phyloP scores from a whole-genome alignment of 2,329 filamentous ascomycete genomes.

The Paraconiothyrium brasiliense region DNA sequence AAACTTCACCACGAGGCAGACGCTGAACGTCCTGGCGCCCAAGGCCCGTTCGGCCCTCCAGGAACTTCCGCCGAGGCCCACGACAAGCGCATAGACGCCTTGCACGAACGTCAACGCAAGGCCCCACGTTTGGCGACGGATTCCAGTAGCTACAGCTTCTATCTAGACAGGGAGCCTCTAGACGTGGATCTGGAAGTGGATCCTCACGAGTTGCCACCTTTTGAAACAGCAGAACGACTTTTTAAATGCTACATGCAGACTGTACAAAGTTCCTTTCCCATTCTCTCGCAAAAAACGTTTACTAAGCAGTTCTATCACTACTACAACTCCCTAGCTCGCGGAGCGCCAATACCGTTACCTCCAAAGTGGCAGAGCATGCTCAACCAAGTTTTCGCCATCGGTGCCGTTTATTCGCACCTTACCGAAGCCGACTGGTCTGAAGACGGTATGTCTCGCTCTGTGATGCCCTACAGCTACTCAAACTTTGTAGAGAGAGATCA shows the following conservation, averaged over 20 bases:
- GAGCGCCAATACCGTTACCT: conserved; percentile 23
- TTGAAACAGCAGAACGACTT: conserved; percentile 35
- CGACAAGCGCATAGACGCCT: conserved; percentile 22
- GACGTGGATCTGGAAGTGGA: conserved; percentile 24
- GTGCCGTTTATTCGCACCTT: conserved; percentile 46
- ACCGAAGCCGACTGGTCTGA: conserved; percentile 34
- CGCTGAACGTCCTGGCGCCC: background rate
- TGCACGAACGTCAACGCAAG: conserved; percentile 20
- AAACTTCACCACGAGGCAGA: conserved; percentile 26
- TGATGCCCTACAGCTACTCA: background rate
- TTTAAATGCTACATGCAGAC: conserved; percentile 42
- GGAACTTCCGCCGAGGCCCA: conserved; percentile 25
- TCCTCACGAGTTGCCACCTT: conserved; percentile 38
- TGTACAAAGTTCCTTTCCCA: conserved; percentile 31
- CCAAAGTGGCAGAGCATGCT: conserved; percentile 49
- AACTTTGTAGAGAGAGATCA: conserved; percentile 35
- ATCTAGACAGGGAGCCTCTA: conserved; percentile 28
- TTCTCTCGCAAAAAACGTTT: conserved; percentile 45
- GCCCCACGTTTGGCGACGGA: conserved; percentile 20
- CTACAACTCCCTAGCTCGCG: conserved; percentile 31
- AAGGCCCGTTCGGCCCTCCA: conserved; percentile 31
- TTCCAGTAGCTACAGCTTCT: conserved; percentile 37
- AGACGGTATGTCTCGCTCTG: conserved; percentile 19
- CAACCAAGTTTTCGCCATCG: conserved; percentile 55
- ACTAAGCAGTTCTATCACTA: conserved; percentile 42